These are phyloP conservation scores for Boletus semigastroideus DNA, from an alignment of 1,284 basidiomycete genomes.

Conservation along the genomic window DNA sequence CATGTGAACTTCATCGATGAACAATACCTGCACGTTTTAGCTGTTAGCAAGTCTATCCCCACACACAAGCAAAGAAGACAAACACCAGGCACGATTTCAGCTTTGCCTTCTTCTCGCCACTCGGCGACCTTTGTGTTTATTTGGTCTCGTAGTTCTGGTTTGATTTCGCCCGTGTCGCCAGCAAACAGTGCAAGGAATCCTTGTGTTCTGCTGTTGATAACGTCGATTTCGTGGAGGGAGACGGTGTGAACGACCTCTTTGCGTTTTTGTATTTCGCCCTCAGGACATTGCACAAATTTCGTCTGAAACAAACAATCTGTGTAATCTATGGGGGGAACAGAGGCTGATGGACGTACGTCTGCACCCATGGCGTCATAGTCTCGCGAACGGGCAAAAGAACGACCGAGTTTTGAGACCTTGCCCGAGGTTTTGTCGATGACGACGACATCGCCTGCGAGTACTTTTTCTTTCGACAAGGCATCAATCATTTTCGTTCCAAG, in stretches of 20 bases:
- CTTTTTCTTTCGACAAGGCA: constrained; percentile 93
- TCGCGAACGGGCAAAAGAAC: constrained; percentile 92
- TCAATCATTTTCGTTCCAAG: constrained; percentile 99
- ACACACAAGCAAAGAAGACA: constrained; percentile 34
- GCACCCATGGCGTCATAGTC: constrained; percentile 99
- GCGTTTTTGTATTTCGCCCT: constrained; percentile 96
- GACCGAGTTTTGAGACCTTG: constrained; percentile 94
- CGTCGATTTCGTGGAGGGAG: constrained; percentile 97
- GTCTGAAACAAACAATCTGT: constrained; percentile 53
- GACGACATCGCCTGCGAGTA: constrained; percentile 94
- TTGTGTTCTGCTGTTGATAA: constrained; percentile 98
- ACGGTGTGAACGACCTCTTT: constrained; percentile 98
- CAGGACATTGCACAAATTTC: constrained; percentile 96
- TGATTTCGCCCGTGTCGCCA: constrained; percentile 98
- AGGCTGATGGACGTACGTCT: constrained; percentile 63
- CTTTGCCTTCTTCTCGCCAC: constrained; percentile 99
- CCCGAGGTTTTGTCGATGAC: constrained; percentile 97
- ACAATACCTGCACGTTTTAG: constrained; percentile 61
- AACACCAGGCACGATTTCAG: constrained; percentile 96
- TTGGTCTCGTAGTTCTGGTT: constrained; percentile 94
- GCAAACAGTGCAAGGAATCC: constrained; percentile 79
- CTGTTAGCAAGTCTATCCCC: constrained; percentile 1
- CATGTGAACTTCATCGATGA: constrained; percentile 98
- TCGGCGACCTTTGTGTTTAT: constrained; percentile 97
- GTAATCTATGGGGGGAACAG: background rate